Evolutionary conservation across 148 eudicot species (phyloP), one percentile per base, ranked within the genome.

Genomic region (Camellia sinensis): DNA sequence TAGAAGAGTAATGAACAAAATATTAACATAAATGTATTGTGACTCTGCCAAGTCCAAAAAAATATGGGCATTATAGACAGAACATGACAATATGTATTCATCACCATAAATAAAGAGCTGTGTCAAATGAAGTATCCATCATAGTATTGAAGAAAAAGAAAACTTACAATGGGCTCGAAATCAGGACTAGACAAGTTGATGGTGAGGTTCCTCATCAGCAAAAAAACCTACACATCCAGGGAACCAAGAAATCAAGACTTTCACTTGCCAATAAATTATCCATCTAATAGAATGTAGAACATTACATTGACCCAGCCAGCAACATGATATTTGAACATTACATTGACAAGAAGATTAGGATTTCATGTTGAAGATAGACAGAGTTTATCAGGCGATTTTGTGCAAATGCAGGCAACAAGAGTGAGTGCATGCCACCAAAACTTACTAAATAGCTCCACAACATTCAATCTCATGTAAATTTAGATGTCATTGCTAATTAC

Each of bases 121-220:
- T 17, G 29, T 73, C 45, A 73, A 29, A 29, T 29, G 29, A 29
- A 29, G 0, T 8, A 74, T 56, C 22, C 9, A 37, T 40, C 44
- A 52, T 66, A 11, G 40, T 10, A 54, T 67, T 10, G 14, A 43
- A 61, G 6, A 77, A 68, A 46, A 74, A 80, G 77, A 65, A 73
- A 64, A 82, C 94, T 91, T 85, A 95, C 97, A 78, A 91, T 83
- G 46, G 92, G 94, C 85, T 95, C 97, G 65, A 95, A 95, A 73
- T 93, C 96, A 69, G 97, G 91, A 83, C 86, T 90, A 59, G 97
- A 90, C 89, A 93, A 85, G 88, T 95, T 95, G 87, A 92, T 48
- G n/a, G 98, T 88, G 83, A 95, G 98, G 82, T 95, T 95, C 71
- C 83, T 88, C 96, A 95, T 95, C 87, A 95, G 84, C 72, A 95